phyloP scores from a whole-genome alignment of 2,329 filamentous ascomycete genomes.

The Rachicladosporium sp. region DNA sequence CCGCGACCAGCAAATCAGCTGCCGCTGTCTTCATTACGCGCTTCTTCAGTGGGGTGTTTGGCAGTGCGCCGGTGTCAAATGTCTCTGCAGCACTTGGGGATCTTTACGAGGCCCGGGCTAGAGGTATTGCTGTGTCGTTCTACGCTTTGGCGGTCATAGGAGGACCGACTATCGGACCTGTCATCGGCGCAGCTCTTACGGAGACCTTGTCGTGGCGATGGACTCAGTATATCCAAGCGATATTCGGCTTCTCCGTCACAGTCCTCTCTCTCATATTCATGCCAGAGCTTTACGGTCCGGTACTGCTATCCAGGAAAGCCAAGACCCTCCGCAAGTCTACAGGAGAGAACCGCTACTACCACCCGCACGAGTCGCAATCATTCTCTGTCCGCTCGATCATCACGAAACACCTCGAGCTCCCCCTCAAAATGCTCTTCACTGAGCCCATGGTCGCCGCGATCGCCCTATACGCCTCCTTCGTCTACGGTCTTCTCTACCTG shows the following conservation, averaged over 20 bases:
- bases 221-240: slow-evolving; percentile 33
- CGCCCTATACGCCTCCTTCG: slow-evolving; percentile 26
- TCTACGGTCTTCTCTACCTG: slow-evolving; percentile 37
- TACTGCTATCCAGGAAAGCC: slow-evolving; percentile 36
- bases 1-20: slow-evolving; percentile 23
- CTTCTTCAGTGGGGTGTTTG: slow-evolving; percentile 30
- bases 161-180: slow-evolving; percentile 24
- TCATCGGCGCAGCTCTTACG: slow-evolving; percentile 23
- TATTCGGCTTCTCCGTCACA: slow-evolving; percentile 35
- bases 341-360: slow-evolving; percentile 32
- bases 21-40: slow-evolving; percentile 22
- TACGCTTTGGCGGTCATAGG: slow-evolving; percentile 25
- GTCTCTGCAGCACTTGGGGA: slow-evolving; percentile 30
- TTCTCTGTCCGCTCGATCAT: slow-evolving; percentile 29
- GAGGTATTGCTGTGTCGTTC: slow-evolving; percentile 23
- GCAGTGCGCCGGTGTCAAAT: slow-evolving; percentile 28
- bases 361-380: slow-evolving; percentile 34
- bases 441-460: slow-evolving; percentile 38
- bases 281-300: slow-evolving; percentile 38
- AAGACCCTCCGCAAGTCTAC: slow-evolving; percentile 44
- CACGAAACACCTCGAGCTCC: slow-evolving; percentile 32
- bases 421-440: slow-evolving; percentile 33
- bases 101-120: slow-evolving; percentile 22
- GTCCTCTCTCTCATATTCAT: slow-evolving; percentile 44
- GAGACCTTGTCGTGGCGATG: slow-evolving; percentile 28